Evolutionary conservation across 768 basidiomycete genomes (phyloP), one percentile per base, ranked within the genome.

Genomic region (Mycena rosella): DNA sequence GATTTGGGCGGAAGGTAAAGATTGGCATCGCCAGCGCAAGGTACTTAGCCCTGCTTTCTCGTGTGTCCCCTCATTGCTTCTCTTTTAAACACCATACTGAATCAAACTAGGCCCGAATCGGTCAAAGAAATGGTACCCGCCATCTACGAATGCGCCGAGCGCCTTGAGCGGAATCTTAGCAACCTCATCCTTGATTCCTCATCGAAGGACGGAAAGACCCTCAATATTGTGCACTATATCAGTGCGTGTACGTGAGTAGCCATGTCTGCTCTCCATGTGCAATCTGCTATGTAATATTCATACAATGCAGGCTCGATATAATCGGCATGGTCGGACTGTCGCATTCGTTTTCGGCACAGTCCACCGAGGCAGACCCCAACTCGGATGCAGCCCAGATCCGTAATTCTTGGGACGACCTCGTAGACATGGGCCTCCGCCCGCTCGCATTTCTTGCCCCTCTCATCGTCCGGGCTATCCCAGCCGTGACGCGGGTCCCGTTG

Each of bases 1-100:
- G 22, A 76, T 78, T 17, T 83, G 81, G 80, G 79, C 79, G 3
- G 79, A 82, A 68, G 80, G 79, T 18, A 75, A 75, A 15, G 80
- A 82, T 30, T 81, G 82, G 71, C 77, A 72, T 60, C 61, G 51
- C 20, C 76, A 78, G 65, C 76, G 80, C 38, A 77, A 73, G 61
- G 72, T n/a, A n/a, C n/a, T n/a, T n/a, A n/a, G n/a, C n/a, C n/a
- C n/a, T n/a, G n/a, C n/a, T n/a, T n/a, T n/a, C n/a, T n/a, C n/a
- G n/a, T n/a, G n/a, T n/a, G 7, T 47, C 57, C 47, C 14, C 6
- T 42, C 13, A 34, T 10, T 44, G 27, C 32, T n/a, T 24, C 13
- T 18, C 30, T 2, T 44, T n/a, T 13, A 10, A 56, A 1, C 29
- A 26, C 18, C 47, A 24, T 6, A 51, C 29, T 13, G 32, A 34